Evolutionary conservation across 257 asterid genomes (phyloP).

Genomic region (Nyctanthes arbortristis): DNA sequence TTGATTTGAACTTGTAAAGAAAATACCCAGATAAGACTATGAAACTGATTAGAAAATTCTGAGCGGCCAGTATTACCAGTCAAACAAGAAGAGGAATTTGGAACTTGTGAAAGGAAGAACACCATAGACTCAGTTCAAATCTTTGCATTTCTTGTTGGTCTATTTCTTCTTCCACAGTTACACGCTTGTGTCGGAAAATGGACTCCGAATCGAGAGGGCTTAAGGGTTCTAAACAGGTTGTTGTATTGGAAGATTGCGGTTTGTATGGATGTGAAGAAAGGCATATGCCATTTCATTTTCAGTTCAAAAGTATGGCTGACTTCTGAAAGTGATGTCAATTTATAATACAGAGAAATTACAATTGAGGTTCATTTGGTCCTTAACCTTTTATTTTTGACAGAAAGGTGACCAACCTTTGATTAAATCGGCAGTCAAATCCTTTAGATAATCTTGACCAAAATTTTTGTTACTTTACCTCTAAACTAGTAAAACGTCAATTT

Average conservation of each 20-base stretch:
- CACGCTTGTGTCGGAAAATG: no score
- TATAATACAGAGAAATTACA: neutral
- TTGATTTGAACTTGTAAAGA: neutral
- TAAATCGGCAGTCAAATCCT: no score
- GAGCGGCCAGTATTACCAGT: neutral
- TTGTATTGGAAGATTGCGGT: constrained; percentile 2
- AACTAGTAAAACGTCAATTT: no score
- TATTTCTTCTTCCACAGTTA: constrained; percentile 3
- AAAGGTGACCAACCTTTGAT: no score
- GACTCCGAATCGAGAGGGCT: neutral
- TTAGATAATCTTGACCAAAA: no score
- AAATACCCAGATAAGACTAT: neutral
- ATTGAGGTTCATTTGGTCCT: no score
- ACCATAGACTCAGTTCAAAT: constrained; percentile 36
- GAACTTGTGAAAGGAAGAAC: constrained; percentile 13
- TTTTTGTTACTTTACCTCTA: no score
- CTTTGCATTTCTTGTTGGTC: constrained; percentile 16
- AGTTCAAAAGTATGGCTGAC: constrained; percentile 13
- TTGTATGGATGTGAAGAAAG: constrained; percentile 32
- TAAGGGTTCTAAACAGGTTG: neutral
- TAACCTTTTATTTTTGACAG: no score
- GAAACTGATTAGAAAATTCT: neutral
- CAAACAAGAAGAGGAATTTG: constrained; percentile 23
- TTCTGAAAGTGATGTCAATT: constrained; percentile 13
- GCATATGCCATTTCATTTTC: constrained; percentile 34